Evolutionary conservation across 495 filamentous ascomycete genomes (phyloP), one percentile per base, ranked within the genome.

Genomic region (Xylaria flabelliformis): DNA sequence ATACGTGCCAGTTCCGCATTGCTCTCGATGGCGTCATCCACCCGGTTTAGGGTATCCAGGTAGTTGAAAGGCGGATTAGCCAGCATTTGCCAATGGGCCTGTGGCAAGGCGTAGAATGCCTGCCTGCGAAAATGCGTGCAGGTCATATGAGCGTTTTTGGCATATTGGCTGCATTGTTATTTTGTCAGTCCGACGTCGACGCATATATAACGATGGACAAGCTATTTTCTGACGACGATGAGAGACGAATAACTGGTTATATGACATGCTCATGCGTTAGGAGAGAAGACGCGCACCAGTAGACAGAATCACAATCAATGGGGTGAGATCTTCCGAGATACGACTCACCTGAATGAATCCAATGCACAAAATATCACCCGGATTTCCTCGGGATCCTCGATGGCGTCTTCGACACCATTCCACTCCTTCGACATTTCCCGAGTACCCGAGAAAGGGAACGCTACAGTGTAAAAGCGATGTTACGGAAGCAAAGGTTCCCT

Each of bases 71-170:
- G 95, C 1, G 91, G 89, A 42, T 87, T 85, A 0, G 93, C 88
- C 3, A 99, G 90, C 75, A 96, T 83, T 73, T 91, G 85, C 90
- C 93, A 94, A 74, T 99, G 95, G 1, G 84, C 82, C 41, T 89
- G 87, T 2, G 95, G 93, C n/a, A 99, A 85, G 17, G 93, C 90
- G 79, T 97, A 98, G 86, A 98, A 98, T 12, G 91, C 88, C 80
- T 94, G 94, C 13, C 96, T 90, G 10, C 97, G 90, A 15, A 92
- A 88, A 80, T 98, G 95, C 24, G 97, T 98, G 51, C 90, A 90
- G 80, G 96, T 95, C 79, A 89, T 88, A 75, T 98, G 96, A 2
- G 95, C 92, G 5, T 86, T 85, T 70, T 90, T 90, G 64, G 93
- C 91, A 81, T 97, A 99, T 83, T 94, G 92, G 67, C 93, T 96